Evolutionary conservation across 2,329 filamentous ascomycete species (phyloP).

Genomic region (Biscogniauxia marginata): DNA sequence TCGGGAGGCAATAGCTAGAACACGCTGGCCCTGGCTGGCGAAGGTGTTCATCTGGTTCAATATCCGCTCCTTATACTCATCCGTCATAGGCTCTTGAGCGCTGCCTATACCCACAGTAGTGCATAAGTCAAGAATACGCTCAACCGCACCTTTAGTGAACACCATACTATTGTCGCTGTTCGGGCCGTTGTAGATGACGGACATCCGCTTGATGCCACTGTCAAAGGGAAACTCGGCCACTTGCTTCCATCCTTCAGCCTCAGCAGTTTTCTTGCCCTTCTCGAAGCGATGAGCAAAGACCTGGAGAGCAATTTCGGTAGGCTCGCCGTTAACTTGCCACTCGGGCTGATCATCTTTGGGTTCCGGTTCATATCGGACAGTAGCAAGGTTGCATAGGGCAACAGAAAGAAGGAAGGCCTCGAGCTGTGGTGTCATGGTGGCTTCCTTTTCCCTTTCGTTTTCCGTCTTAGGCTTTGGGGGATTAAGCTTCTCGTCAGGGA

Average conservation of each 20-base stretch:
- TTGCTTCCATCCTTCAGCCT: constrained; percentile 57
- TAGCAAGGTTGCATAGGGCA: constrained; percentile 65
- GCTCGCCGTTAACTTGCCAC: constrained; percentile 69
- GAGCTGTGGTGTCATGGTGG: constrained; percentile 49
- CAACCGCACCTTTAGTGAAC: constrained; percentile 63
- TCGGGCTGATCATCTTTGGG: constrained; percentile 51
- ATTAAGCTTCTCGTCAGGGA: constrained; percentile 56
- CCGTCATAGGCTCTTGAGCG: constrained; percentile 45
- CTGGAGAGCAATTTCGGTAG: constrained; percentile 74
- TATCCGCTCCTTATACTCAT: constrained; percentile 49
- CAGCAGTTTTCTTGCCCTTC: constrained; percentile 53
- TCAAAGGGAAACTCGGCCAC: constrained; percentile 77
- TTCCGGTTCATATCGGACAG: constrained; percentile 53
- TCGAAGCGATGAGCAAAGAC: constrained; percentile 71
- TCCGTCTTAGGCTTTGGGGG: constrained; percentile 35
- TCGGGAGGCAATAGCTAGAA: constrained; percentile 69
- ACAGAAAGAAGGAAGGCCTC: constrained; percentile 53
- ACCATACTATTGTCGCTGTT: constrained; percentile 47
- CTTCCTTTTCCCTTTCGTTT: constrained; percentile 28
- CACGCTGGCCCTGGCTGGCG: constrained; percentile 67
- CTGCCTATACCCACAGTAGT: constrained; percentile 44
- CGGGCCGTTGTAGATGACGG: constrained; percentile 64
- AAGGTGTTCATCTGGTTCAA: constrained; percentile 57
- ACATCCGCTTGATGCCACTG: constrained; percentile 77
- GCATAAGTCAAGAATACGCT: constrained; percentile 59